phyloP scores from a whole-genome alignment of 768 basidiomycete species.

The Boletus reticuloceps region DNA sequence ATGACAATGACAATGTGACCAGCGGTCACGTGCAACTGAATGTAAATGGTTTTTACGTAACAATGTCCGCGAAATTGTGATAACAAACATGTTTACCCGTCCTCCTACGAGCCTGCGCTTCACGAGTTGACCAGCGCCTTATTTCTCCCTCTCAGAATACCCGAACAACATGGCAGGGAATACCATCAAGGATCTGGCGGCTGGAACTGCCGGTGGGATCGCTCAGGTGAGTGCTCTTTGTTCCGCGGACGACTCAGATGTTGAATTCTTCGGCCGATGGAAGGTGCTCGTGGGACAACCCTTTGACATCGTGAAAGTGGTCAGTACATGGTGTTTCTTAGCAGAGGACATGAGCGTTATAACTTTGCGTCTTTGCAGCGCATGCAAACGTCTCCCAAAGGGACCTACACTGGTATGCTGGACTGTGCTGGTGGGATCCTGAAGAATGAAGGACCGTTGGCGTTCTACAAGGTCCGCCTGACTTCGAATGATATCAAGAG shows the following conservation, averaged over 20 bases:
- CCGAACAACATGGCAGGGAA: slow-evolving; percentile 36
- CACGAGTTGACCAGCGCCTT: background rate
- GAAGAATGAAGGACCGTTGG: slow-evolving; percentile 87
- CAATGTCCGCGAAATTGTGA: slow-evolving; percentile 22
- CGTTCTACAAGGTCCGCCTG: slow-evolving; percentile 83
- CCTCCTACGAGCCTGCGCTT: background rate
- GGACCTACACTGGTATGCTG: slow-evolving; percentile 85
- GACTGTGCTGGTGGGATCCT: slow-evolving; percentile 89
- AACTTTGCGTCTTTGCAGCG: slow-evolving; percentile 47
- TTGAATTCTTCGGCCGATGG: slow-evolving; percentile 10
- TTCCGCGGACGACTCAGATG: background rate
- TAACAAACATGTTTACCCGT: slow-evolving; percentile 3
- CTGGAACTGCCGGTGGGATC: slow-evolving; percentile 89
- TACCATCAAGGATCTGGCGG: slow-evolving; percentile 82
- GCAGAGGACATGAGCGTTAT: slow-evolving; percentile 1
- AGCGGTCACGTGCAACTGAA: background rate
- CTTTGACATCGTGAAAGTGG: slow-evolving; percentile 97
- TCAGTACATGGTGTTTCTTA: slow-evolving; percentile 39
- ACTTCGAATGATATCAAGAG: background rate
- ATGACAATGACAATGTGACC: no score
- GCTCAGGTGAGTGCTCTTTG: slow-evolving; percentile 58
- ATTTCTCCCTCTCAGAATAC: slow-evolving; percentile 7
- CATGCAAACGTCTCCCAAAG: slow-evolving; percentile 91
- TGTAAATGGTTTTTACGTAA: slow-evolving; percentile 7
- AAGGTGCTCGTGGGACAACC: slow-evolving; percentile 90